phyloP scores from a whole-genome alignment of 2,329 filamentous ascomycete species.

The Pleomassaria siparia region DNA sequence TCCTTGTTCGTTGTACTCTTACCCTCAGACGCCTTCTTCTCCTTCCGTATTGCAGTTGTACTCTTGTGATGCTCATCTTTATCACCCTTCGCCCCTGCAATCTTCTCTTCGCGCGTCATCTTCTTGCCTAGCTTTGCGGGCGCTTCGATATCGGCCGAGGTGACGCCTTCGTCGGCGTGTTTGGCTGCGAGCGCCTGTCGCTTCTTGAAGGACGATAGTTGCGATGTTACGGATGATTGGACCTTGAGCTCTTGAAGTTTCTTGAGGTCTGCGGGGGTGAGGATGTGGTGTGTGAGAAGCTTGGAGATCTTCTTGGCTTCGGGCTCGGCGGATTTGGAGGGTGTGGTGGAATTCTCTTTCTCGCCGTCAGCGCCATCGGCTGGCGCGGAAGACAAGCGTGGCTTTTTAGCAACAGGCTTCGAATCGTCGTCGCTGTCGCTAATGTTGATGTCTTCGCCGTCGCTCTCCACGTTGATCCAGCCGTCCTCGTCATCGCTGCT shows the following conservation, averaged over 20 bases:
- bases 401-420: conserved; percentile 65
- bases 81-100: conserved; percentile 79
- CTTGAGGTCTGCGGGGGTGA: conserved; percentile 93
- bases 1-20: conserved; percentile 98
- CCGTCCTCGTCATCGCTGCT: conserved; percentile 75
- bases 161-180: conserved; percentile 84
- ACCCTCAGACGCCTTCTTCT: conserved; percentile 83
- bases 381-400: conserved; percentile 55
- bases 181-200: conserved; percentile 50
- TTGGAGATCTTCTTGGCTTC: conserved; percentile 53
- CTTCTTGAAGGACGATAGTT: conserved; percentile 50
- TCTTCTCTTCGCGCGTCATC: conserved; percentile 83
- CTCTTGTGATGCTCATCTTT: conserved; percentile 83
- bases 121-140: conserved; percentile 76
- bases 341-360: conserved; percentile 35
- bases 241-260: conserved; percentile 88
- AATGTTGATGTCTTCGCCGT: conserved; percentile 73
- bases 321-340: conserved; percentile 34
- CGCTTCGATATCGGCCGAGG: conserved; percentile 88
- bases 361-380: conserved; percentile 43
- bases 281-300: conserved; percentile 88
- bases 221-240: conserved; percentile 69
- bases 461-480: conserved; percentile 88
- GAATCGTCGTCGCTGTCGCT: conserved; percentile 71
- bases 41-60: conserved; percentile 79